These are phyloP conservation scores for Bremia lactucae DNA, from an alignment of 352 stramenopile genomes.

Conservation along the genomic window DNA sequence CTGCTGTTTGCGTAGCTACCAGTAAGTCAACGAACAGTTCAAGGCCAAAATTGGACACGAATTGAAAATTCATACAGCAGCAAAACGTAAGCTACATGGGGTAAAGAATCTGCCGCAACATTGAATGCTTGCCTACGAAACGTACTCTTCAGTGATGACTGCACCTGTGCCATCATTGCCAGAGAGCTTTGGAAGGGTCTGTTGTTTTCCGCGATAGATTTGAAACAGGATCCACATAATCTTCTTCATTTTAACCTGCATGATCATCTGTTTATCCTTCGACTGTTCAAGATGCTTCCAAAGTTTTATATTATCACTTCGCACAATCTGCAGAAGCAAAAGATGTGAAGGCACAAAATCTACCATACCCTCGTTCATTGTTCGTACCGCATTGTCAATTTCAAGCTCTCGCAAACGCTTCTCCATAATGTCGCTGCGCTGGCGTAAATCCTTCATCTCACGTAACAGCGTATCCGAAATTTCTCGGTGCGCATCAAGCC, in stretches of 20 bases:
- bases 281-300: conserved; percentile 79
- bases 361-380: neutral
- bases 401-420: conserved; percentile 77
- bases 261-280: conserved; percentile 84
- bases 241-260: conserved; percentile 88
- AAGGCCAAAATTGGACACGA: conserved; percentile 10
- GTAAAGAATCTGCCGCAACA: neutral
- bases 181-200: conserved; percentile 61
- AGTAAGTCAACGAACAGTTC: conserved; percentile 34
- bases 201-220: conserved; percentile 81
- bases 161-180: conserved; percentile 35
- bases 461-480: conserved; percentile 70
- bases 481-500: conserved; percentile 58
- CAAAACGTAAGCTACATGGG: conserved; percentile 20
- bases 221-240: conserved; percentile 87
- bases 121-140: conserved; percentile 12
- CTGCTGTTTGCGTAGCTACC: conserved; percentile 69
- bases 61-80: conserved; percentile 23
- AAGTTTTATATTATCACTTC: conserved; percentile 81
- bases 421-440: conserved; percentile 82
- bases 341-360: neutral
- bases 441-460: conserved; percentile 77
- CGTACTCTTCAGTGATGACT: conserved; percentile 76
- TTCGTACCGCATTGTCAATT: conserved; percentile 74
- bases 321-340: conserved; percentile 49